Evolutionary conservation across 2,329 filamentous ascomycete species (phyloP).

Genomic region (Fusarium stilboides): DNA sequence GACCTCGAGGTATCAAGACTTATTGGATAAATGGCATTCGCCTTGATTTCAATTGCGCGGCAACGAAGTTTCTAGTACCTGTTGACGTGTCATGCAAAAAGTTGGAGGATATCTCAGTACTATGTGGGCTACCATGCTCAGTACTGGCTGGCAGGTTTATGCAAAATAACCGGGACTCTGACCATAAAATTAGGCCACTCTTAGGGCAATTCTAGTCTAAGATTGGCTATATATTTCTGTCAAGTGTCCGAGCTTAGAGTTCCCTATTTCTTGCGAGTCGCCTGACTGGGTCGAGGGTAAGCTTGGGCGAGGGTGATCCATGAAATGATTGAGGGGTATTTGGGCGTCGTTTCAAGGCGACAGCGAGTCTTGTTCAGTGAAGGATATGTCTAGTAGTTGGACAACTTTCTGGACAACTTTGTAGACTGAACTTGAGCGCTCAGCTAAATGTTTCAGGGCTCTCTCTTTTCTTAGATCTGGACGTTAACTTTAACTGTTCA

Average conservation of each 20-base stretch:
- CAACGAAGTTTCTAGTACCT: slow-evolving; percentile 12
- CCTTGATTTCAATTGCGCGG: slow-evolving; percentile 18
- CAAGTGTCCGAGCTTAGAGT: no score
- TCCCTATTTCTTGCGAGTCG: no score
- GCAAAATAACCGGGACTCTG: no score
- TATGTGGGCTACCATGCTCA: not conserved
- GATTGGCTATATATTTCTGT: no score
- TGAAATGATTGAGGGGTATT: slow-evolving; percentile 1
- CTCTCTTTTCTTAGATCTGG: not conserved
- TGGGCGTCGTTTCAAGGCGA: not conserved
- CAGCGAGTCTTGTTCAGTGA: not conserved
- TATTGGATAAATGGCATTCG: not conserved
- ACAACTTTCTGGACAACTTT: not conserved
- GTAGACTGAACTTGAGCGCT: not conserved
- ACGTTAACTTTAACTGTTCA: not conserved
- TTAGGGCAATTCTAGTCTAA: no score
- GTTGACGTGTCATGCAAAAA: slow-evolving; percentile 31
- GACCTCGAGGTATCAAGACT: not conserved
- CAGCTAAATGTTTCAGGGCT: no score
- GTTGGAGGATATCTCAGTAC: not conserved
- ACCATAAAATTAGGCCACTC: no score
- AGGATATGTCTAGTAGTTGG: not conserved
- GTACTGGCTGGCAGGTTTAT: no score
- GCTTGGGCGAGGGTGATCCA: slow-evolving; percentile 12
- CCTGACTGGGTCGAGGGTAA: not conserved